Conservation (phyloP, 1,139 yeast species). For the Geotrichum siamense region DNA sequence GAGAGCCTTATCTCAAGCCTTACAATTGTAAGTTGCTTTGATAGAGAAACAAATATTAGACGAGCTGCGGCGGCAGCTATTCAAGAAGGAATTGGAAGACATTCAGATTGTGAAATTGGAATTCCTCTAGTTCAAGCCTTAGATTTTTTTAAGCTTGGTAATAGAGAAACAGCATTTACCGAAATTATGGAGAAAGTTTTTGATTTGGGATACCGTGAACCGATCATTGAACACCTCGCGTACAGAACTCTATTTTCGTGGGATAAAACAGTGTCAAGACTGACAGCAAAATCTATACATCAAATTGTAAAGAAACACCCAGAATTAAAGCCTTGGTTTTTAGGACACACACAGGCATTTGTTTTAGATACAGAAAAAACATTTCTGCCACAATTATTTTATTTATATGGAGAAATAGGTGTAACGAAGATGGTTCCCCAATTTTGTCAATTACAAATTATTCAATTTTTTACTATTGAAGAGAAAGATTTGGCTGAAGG, state of each 20-base stretch:
- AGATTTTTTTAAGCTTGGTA: constrained; percentile 43
- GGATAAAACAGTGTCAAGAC: constrained; percentile 38
- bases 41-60: constrained; percentile 63
- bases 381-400: constrained; percentile 25
- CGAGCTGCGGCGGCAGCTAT: constrained; percentile 81
- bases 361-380: too few species aligned
- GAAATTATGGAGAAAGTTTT: constrained; percentile 34
- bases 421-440: neutral
- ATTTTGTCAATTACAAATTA: neutral
- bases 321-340: neutral
- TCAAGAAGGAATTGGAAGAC: constrained; percentile 79
- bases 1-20: constrained; percentile 28
- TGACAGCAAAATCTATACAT: constrained; percentile 30
- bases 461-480: constrained; percentile 4
- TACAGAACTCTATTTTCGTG: constrained; percentile 31
- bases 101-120: constrained; percentile 39
- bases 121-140: constrained; percentile 55
- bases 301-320: constrained; percentile 6
- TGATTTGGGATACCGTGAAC: constrained; percentile 30
- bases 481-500: constrained; percentile 13
- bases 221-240: constrained; percentile 16
- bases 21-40: constrained; percentile 54
- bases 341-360: neutral
- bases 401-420: constrained; percentile 23
- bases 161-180: constrained; percentile 36